phyloP scores from a whole-genome alignment of 2,329 filamentous ascomycete genomes.

The Botrytis galanthina region DNA sequence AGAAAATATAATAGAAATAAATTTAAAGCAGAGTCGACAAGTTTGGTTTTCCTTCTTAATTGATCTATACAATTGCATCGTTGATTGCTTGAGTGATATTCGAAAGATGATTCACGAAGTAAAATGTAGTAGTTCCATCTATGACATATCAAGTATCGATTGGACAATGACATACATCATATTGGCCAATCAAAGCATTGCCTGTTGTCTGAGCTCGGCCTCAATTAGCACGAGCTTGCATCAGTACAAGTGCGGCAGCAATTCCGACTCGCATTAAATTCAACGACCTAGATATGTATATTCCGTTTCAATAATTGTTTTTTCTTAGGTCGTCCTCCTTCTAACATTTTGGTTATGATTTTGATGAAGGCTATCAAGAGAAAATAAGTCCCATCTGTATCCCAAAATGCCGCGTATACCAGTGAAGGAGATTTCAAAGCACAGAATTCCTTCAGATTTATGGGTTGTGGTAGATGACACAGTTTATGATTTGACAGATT shows the following conservation, averaged over 20 bases:
- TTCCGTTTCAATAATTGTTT: neutral
- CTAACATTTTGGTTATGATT: too few species aligned
- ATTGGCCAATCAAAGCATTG: conserved; percentile 1
- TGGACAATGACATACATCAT: neutral
- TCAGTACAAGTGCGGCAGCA: neutral
- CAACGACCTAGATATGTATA: neutral
- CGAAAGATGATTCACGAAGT: neutral
- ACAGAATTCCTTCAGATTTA: conserved; percentile 50
- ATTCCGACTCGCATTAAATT: neutral
- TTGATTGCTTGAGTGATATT: neutral
- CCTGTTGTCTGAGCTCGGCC: conserved; percentile 1
- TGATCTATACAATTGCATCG: neutral
- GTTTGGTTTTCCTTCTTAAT: neutral
- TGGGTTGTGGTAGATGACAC: conserved; percentile 69
- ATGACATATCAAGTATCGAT: neutral
- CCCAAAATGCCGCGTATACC: conserved; percentile 39
- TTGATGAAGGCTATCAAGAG: neutral
- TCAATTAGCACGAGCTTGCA: conserved; percentile 14
- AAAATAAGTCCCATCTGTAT: neutral
- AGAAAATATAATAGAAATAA: neutral
- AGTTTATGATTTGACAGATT: conserved; percentile 67
- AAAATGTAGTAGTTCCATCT: neutral
- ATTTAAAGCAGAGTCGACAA: neutral
- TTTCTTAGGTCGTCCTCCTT: neutral
- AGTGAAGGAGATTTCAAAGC: conserved; percentile 46